A percentile compares a stretch with the other conserved stretches of the same genome.
phyloP scores from a whole-genome alignment of 352 stramenopile species.

The Globisporangium spiculum region DNA sequence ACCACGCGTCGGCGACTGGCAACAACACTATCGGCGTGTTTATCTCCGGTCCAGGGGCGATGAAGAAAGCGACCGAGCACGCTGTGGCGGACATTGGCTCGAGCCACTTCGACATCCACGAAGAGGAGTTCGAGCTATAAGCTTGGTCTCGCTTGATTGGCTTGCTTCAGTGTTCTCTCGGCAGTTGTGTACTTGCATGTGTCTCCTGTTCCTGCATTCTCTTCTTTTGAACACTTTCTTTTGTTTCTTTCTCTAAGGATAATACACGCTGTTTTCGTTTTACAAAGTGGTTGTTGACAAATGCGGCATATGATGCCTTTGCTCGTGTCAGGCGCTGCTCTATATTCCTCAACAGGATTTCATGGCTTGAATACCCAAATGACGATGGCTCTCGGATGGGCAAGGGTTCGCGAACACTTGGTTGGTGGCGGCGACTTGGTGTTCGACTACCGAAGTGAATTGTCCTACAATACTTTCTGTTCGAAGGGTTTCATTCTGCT shows the following conservation, averaged over 20 bases:
- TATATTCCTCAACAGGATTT: neutral
- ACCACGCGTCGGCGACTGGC: neutral
- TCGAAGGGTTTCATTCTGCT: neutral
- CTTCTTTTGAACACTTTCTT: neutral
- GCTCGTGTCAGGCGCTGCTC: neutral
- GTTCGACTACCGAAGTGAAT: neutral
- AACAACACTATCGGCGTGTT: slow-evolving; percentile 1
- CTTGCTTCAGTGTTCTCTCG: neutral
- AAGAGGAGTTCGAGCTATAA: slow-evolving; percentile 4
- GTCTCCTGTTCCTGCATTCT: neutral
- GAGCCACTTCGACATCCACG: slow-evolving; percentile 11
- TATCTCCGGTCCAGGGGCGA: neutral
- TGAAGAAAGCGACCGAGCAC: slow-evolving; percentile 2
- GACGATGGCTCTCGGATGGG: neutral
- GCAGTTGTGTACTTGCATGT: neutral
- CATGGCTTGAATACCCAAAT: neutral
- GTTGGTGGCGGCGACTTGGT: neutral
- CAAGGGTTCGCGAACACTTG: neutral
- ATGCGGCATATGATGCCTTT: neutral
- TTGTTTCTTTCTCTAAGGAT: neutral
- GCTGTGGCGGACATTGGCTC: slow-evolving; percentile 7
- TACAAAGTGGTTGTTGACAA: neutral
- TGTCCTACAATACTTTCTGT: neutral
- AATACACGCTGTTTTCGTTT: neutral
- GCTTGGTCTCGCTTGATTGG: neutral